A percentile compares a stretch with the other conserved stretches of the same genome.
Conservation (phyloP, 257 asterid species). For the Mentha longifolia region DNA sequence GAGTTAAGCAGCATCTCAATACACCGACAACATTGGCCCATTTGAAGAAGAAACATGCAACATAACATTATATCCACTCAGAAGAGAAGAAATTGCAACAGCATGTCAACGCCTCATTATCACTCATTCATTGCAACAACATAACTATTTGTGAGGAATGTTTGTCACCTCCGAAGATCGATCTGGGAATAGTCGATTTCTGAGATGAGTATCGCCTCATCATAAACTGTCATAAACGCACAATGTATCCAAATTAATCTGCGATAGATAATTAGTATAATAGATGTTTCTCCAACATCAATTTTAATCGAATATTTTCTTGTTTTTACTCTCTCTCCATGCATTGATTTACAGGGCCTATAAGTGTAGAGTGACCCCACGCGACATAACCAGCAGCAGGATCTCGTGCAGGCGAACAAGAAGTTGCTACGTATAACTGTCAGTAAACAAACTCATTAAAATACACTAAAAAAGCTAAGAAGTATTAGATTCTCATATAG, state of each 20-base stretch:
- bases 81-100: neutral
- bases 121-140: neutral
- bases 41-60: conserved; percentile 5
- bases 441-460: conserved; percentile 26
- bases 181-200: conserved; percentile 84
- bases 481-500: neutral
- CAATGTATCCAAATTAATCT: neutral
- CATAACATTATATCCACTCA: conserved; percentile 18
- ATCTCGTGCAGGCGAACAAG: conserved; percentile 96
- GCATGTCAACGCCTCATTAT: conserved; percentile 21
- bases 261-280: neutral
- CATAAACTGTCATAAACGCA: conserved; percentile 63
- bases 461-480: conserved; percentile 6
- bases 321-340: neutral
- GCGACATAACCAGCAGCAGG: conserved; percentile 80
- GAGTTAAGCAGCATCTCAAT: conserved; percentile 7
- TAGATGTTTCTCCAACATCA: neutral
- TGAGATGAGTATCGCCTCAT: conserved; percentile 71
- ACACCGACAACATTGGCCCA: conserved; percentile 26
- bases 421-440: conserved; percentile 91
- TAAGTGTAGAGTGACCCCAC: conserved; percentile 97
- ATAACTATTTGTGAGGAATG: neutral
- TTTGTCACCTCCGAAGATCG: conserved; percentile 73
- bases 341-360: conserved; percentile 80
- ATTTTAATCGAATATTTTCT: no score